Base-by-base conservation (phyloP, 352 stramenopile species). In the Pythium guiyangense region DNA sequence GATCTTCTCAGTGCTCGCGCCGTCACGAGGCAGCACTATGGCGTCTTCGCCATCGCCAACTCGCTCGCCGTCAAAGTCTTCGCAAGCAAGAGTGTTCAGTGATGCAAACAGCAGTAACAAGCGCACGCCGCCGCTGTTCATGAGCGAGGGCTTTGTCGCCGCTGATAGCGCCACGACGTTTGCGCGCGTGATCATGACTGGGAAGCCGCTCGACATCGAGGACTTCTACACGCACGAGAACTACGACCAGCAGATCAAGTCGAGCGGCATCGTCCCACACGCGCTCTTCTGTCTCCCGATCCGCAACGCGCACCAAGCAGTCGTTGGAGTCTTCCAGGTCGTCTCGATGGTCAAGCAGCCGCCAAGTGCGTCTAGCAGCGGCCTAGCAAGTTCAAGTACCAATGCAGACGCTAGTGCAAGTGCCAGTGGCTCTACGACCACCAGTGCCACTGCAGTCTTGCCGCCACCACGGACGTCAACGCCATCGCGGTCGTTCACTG, bases 261-360 rank as follows among this genome's bases (percentile, higher is more conserved):
- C 62, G 27, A 67, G 43, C 18, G 67, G 65, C 25, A 77, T 73
- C 25, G 62, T 39, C 4, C 66, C 72, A 14, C 70, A 75, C 39
- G 77, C 76, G 12, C 53, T 90, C 43, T 51, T 90, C 3, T 90
- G 79, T 48, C 47, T 90, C 17, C 79, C 79, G 15, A 90, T 90
- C 52, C 71, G 66, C 46, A 90, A 87, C 40, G 77, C 76, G n/a
- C 76, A 87, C 42, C 60, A 67, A 15, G 67, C 75, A 15, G 66
- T 90, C n/a, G 69, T 88, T 5, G 79, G 77, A 0, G 70, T 85
- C 1, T 63, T 87, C 3, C 77, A 87, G 52, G 74, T 82, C 10
- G 48, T 79, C 18, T 59, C 57, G 4, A 56, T 34, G 69, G 58
- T 53, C 39, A 56, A 8, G 52, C 57, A 15, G 39, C 49, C 20